Conservation (phyloP, 352 stramenopile genomes). For the Globisporangium viniferum region DNA sequence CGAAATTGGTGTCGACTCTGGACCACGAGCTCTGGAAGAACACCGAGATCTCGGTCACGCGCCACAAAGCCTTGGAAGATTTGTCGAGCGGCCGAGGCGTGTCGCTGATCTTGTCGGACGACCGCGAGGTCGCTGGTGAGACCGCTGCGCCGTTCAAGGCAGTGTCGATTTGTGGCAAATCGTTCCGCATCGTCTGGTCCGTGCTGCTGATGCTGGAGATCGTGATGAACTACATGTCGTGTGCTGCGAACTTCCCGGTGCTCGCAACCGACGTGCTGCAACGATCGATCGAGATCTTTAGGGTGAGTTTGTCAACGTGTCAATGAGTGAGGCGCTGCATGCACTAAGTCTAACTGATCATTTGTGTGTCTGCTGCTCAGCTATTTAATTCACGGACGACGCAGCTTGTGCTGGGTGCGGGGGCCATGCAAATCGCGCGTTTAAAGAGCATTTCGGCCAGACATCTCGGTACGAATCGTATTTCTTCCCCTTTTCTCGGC, state of each 20-base stretch:
- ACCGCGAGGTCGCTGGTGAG: slow-evolving; percentile 63
- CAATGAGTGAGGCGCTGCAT: background rate
- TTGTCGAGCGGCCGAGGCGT: slow-evolving; percentile 90
- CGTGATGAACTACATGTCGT: slow-evolving; percentile 94
- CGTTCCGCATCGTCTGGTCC: slow-evolving; percentile 95
- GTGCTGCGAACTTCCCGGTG: slow-evolving; percentile 91
- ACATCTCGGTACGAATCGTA: slow-evolving; percentile 74
- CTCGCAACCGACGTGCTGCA: slow-evolving; percentile 93
- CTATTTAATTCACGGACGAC: slow-evolving; percentile 96
- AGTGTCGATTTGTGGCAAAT: slow-evolving; percentile 89
- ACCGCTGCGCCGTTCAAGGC: slow-evolving; percentile 69
- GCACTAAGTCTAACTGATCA: background rate
- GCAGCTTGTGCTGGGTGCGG: slow-evolving; percentile 94
- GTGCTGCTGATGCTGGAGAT: slow-evolving; percentile 95
- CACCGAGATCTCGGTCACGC: slow-evolving; percentile 86
- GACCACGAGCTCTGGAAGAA: slow-evolving; percentile 96
- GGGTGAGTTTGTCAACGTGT: slow-evolving; percentile 27
- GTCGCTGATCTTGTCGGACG: slow-evolving; percentile 62
- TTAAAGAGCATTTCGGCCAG: slow-evolving; percentile 96
- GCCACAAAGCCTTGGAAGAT: slow-evolving; percentile 89
- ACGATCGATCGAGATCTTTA: slow-evolving; percentile 91
- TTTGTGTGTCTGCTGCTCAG: slow-evolving; percentile 27
- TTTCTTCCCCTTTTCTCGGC: background rate
- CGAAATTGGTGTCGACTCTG: slow-evolving; percentile 91
- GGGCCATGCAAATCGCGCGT: slow-evolving; percentile 94